Percentiles rank a stretch among this genome's conserved stretches.
Evolutionary conservation across 73 alveolate species (phyloP).

Genomic region (Tetrahymena malaccensis): DNA sequence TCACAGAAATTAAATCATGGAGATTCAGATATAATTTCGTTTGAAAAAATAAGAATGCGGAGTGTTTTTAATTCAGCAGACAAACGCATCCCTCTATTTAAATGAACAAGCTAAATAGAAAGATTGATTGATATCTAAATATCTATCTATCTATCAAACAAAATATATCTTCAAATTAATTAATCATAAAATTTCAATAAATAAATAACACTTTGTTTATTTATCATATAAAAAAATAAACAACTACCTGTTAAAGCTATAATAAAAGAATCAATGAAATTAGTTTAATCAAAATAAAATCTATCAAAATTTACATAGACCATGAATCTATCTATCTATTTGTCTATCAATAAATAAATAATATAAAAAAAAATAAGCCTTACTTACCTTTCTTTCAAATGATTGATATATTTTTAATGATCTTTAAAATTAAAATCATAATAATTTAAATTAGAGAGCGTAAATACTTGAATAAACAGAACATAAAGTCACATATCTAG

Average conservation of each 20-base stretch:
- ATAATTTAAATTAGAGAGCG: too few relatives aligned
- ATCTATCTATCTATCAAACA: too few relatives aligned
- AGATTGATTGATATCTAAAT: background rate
- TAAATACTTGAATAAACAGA: too few relatives aligned
- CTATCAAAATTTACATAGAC: background rate
- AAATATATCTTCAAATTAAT: background rate
- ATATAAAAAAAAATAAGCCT: too few relatives aligned
- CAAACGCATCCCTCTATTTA: too few relatives aligned
- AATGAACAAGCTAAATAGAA: background rate
- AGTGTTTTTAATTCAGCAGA: too few relatives aligned
- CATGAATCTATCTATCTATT: background rate
- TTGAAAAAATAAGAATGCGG: background rate
- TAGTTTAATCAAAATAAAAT: background rate
- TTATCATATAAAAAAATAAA: too few relatives aligned
- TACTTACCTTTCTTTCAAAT: too few relatives aligned
- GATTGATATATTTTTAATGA: too few relatives aligned
- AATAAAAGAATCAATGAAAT: background rate
- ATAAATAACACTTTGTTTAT: background rate
- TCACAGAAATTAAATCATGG: background rate
- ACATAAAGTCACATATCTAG: too few relatives aligned
- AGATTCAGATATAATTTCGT: background rate
- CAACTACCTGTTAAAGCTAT: background rate
- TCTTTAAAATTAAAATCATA: too few relatives aligned
- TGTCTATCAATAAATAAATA: background rate
- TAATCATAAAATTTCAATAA: background rate